These are phyloP conservation scores for Sabuloglossum arenarium DNA, from an alignment of 495 filamentous ascomycete genomes.

Conservation along the genomic window DNA sequence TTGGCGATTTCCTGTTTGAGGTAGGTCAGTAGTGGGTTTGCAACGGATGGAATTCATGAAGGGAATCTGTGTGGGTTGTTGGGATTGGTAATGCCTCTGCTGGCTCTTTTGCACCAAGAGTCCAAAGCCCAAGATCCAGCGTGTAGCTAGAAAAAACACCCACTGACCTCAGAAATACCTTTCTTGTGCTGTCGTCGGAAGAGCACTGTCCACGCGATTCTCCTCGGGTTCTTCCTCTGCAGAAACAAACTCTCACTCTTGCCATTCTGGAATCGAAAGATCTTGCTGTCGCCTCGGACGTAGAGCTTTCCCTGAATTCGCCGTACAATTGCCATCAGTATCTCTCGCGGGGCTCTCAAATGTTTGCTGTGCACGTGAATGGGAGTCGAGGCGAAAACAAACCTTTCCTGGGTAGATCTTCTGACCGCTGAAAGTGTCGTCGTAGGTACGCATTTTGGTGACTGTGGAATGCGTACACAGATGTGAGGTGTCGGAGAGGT, in stretches of 20 bases:
- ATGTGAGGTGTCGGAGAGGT: background rate
- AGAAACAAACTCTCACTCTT: conserved; percentile 99
- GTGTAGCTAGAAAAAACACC: background rate
- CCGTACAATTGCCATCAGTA: background rate
- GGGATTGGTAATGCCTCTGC: background rate
- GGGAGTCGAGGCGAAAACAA: background rate
- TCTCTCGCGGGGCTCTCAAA: background rate
- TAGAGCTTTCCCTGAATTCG: conserved; percentile 78
- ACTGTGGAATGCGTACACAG: conserved; percentile 16
- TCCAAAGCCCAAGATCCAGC: background rate
- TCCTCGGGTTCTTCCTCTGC: conserved; percentile 99
- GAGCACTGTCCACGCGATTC: conserved; percentile 95
- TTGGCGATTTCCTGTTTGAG: conserved; percentile 81
- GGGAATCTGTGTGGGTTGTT: no score
- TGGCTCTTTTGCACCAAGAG: no score
- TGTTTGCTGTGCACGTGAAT: background rate
- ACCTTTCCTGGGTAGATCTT: conserved; percentile 99
- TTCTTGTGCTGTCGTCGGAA: conserved; percentile 98
- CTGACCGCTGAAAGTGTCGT: conserved; percentile 92
- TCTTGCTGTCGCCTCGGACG: conserved; percentile 97
- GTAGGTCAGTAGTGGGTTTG: no score
- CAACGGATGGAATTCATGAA: no score
- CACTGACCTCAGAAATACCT: conserved; percentile 97
- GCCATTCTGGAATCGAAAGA: conserved; percentile 99
- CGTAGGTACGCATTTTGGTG: conserved; percentile 87